A percentile compares a stretch with the other conserved stretches of the same genome.
phyloP scores from a whole-genome alignment of 2,329 filamentous ascomycete genomes.

The Nakataea oryzae region DNA sequence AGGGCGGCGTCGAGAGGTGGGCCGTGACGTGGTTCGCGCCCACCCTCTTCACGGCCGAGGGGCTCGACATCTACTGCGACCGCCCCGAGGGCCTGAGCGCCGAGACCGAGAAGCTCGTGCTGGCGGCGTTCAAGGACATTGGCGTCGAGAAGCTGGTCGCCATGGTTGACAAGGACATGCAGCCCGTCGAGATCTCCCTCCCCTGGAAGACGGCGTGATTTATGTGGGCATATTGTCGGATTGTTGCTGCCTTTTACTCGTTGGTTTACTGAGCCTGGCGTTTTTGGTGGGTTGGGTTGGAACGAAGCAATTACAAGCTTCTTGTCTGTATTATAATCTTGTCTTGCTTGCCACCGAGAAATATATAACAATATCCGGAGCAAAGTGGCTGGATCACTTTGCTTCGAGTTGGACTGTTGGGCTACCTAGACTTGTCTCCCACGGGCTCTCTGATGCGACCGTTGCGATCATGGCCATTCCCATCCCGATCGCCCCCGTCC shows the following conservation, averaged over 20 bases:
- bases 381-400: neutral
- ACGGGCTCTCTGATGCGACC: neutral
- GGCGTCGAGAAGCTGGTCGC: slow-evolving; percentile 38
- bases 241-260: neutral
- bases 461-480: neutral
- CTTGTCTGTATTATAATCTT: neutral
- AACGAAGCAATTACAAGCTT: neutral
- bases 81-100: slow-evolving; percentile 47
- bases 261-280: neutral
- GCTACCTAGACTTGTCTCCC: neutral
- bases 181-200: slow-evolving; percentile 37
- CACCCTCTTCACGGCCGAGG: slow-evolving; percentile 74
- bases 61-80: slow-evolving; percentile 68
- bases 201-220: slow-evolving; percentile 32
- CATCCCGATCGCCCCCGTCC: neutral
- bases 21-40: slow-evolving; percentile 77
- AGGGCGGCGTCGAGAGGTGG: slow-evolving; percentile 43
- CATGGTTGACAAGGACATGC: slow-evolving; percentile 38
- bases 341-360: too few relatives aligned
- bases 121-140: slow-evolving; percentile 21
- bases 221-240: neutral
- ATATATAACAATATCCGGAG: neutral
- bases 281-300: neutral
- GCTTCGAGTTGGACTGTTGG: neutral
- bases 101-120: slow-evolving; percentile 25